Conservation (phyloP, 495 filamentous ascomycete genomes). For the Pseudevernia furfuracea region DNA sequence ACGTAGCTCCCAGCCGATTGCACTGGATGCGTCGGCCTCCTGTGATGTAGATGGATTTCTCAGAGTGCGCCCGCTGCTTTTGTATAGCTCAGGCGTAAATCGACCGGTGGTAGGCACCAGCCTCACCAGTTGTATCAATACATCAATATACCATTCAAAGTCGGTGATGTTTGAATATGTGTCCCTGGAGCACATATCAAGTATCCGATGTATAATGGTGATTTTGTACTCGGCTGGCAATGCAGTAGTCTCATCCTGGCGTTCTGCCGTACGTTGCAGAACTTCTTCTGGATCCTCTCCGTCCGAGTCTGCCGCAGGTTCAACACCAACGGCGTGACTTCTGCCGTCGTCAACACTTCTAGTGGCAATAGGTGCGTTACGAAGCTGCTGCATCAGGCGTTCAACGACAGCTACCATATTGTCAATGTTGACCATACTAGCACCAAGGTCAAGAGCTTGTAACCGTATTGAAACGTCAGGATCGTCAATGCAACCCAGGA, state of each 20-base stretch:
- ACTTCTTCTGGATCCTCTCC: conserved; percentile 50
- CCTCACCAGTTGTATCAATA: conserved; percentile 71
- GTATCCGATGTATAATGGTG: conserved; percentile 67
- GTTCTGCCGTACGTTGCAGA: conserved; percentile 31
- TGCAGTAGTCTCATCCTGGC: conserved; percentile 29
- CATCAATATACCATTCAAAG: conserved; percentile 94
- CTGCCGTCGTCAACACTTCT: conserved; percentile 31
- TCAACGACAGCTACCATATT: conserved; percentile 77
- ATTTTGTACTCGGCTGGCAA: conserved; percentile 77
- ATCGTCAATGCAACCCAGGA: conserved; percentile 92
- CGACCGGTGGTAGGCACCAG: conserved; percentile 44
- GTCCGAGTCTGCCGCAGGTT: conserved; percentile 45
- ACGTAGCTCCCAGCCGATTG: conserved; percentile 75
- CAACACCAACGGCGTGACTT: conserved; percentile 27
- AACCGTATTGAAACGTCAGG: conserved; percentile 92
- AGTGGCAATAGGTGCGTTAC: conserved; percentile 39
- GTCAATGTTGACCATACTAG: conserved; percentile 82
- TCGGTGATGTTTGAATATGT: conserved; percentile 79
- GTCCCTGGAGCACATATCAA: conserved; percentile 85
- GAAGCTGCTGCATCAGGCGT: conserved; percentile 76
- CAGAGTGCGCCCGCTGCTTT: background rate
- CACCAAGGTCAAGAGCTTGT: conserved; percentile 81
- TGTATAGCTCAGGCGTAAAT: background rate
- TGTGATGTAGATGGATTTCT: background rate
- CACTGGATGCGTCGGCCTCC: conserved; percentile 45